Conservation (phyloP, 176 grass and related monocot species). For the Avena atlantica region DNA sequence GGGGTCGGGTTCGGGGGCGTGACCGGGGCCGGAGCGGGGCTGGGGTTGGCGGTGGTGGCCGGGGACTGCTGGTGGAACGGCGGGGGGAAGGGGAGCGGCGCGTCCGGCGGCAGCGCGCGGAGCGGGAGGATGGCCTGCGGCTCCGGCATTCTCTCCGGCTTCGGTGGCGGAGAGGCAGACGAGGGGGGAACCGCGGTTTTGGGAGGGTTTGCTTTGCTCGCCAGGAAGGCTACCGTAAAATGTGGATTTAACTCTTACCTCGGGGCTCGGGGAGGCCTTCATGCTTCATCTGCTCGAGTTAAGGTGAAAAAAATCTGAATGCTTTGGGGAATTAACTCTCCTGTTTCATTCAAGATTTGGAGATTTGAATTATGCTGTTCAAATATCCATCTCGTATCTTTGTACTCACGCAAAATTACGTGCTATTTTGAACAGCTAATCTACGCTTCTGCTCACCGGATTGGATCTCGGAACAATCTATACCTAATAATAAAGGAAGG, state of each 20-base stretch:
- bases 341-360: background rate
- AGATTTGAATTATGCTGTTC: background rate
- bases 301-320: background rate
- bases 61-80: constrained; percentile 46
- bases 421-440: background rate
- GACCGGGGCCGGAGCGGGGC: background rate
- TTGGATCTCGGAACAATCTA: background rate
- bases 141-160: constrained; percentile 57
- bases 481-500: no score
- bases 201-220: constrained; percentile 36
- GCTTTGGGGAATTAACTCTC: background rate
- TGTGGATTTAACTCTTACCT: background rate
- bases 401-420: background rate
- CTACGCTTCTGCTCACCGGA: background rate
- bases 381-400: background rate
- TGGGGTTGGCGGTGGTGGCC: background rate
- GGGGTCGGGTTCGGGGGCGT: constrained; percentile 23
- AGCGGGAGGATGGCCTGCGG: constrained; percentile 67
- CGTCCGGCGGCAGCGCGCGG: constrained; percentile 62
- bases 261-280: background rate
- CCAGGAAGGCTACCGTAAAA: background rate
- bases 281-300: background rate
- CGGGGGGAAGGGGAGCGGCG: constrained; percentile 50
- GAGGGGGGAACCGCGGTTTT: constrained; percentile 26
- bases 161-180: background rate